phyloP scores from a whole-genome alignment of 768 basidiomycete genomes.

The Mycena capillaripes region DNA sequence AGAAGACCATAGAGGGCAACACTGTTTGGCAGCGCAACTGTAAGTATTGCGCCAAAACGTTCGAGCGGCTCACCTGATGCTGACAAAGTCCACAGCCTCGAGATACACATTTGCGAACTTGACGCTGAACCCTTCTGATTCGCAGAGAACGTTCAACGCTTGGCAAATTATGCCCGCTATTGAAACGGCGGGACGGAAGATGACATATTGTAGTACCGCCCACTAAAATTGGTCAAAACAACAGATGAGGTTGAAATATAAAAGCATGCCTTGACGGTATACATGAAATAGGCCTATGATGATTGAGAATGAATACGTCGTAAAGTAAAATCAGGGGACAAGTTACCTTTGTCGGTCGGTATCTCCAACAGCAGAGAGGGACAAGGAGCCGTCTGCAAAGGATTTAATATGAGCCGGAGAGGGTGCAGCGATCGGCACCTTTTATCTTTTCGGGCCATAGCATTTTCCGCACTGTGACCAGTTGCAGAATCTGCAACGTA shows the following conservation, averaged over 20 bases:
- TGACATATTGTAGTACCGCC: constrained; percentile 91
- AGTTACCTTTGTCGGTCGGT: constrained; percentile 81
- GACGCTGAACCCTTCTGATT: constrained; percentile 68
- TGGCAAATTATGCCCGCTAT: constrained; percentile 87
- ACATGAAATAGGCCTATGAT: constrained; percentile 86
- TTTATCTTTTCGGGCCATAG: constrained; percentile 80
- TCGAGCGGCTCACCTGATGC: constrained; percentile 72
- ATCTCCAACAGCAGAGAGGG: constrained; percentile 87
- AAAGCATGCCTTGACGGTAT: constrained; percentile 78
- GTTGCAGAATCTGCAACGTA: constrained; percentile 81
- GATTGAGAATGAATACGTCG: background rate
- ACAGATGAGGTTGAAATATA: background rate
- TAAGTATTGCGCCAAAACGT: background rate
- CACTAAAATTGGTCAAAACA: constrained; percentile 60
- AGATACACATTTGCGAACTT: constrained; percentile 80
- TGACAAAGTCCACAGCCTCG: constrained; percentile 80
- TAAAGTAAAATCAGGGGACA: constrained; percentile 5
- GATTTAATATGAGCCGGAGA: constrained; percentile 58
- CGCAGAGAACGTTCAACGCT: constrained; percentile 77
- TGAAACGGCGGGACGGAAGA: constrained; percentile 76
- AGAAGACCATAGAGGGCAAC: constrained; percentile 90
- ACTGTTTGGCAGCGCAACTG: constrained; percentile 50
- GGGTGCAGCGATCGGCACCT: too few species aligned
- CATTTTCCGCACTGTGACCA: constrained; percentile 73
- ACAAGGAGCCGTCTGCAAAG: constrained; percentile 75